These are phyloP conservation scores for Filobasidium floriforme DNA, from an alignment of 768 basidiomycete species.

Conservation along the genomic window DNA sequence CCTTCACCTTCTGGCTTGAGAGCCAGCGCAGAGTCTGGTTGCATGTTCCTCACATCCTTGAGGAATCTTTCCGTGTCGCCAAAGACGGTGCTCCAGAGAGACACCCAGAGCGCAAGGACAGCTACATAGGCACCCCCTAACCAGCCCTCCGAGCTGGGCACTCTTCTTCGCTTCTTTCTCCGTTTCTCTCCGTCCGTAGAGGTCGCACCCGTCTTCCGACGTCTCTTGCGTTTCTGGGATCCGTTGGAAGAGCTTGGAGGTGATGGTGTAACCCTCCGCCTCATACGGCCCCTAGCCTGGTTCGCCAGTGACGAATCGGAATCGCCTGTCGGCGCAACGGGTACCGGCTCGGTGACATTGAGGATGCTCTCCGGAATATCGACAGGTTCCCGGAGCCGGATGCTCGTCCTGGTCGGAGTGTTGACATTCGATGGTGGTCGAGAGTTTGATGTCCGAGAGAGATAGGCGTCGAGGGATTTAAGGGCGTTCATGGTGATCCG, in stretches of 20 bases:
- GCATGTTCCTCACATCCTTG: not conserved
- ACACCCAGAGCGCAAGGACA: conserved; percentile 6
- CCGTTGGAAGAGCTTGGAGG: not conserved
- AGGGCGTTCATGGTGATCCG: conserved; percentile 7
- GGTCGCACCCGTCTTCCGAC: not conserved
- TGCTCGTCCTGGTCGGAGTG: not conserved
- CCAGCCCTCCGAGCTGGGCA: conserved; percentile 8
- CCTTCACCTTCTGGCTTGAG: not conserved
- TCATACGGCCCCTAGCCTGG: not conserved
- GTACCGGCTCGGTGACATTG: not conserved
- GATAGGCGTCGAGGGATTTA: not conserved
- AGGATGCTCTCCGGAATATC: not conserved
- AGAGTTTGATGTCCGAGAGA: not conserved
- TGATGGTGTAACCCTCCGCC: not conserved
- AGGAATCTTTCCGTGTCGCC: not conserved
- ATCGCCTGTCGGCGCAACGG: not conserved
- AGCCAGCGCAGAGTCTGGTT: not conserved
- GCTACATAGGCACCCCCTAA: conserved; percentile 15
- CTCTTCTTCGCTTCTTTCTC: not conserved
- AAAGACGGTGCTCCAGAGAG: conserved; percentile 10
- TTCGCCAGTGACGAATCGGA: not conserved
- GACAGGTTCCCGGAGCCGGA: not conserved
- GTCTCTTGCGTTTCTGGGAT: not conserved
- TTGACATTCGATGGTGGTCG: not conserved
- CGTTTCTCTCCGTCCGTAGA: not conserved